Evolutionary conservation across 495 filamentous ascomycete genomes (phyloP).

Genomic region (Aspergillus egyptiacus): DNA sequence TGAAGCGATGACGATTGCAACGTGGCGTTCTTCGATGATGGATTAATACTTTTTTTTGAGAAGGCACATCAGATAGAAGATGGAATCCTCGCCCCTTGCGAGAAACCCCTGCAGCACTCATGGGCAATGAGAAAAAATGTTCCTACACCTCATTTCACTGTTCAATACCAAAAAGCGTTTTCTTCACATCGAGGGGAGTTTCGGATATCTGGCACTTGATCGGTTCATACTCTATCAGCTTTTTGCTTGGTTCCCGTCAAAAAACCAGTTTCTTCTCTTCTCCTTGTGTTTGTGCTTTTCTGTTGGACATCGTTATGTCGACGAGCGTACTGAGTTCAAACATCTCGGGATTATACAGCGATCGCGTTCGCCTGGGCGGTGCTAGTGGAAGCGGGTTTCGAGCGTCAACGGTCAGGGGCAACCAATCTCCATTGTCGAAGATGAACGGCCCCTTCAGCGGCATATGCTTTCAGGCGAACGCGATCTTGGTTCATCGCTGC

Average conservation of each 20-base stretch:
- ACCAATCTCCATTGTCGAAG: conserved; percentile 14
- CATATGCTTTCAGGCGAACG: conserved; percentile 12
- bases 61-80: conserved; percentile 65
- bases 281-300: conserved; percentile 20
- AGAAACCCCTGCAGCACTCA: conserved; percentile 35
- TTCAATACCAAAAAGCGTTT: conserved; percentile 23
- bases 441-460: conserved; percentile 11
- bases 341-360: conserved; percentile 17
- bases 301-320: conserved; percentile 6
- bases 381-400: conserved; percentile 13
- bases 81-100: conserved; percentile 49
- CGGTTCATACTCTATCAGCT: conserved; percentile 33
- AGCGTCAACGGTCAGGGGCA: conserved; percentile 10
- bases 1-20: conserved; percentile 37
- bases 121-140: conserved; percentile 26
- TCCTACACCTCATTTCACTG: conserved; percentile 13
- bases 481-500: conserved; percentile 1
- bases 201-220: conserved; percentile 77
- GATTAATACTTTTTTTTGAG: conserved; percentile 46
- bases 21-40: conserved; percentile 44
- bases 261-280: conserved; percentile 19
- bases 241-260: conserved; percentile 35
- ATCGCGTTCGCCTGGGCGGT: conserved; percentile 22
- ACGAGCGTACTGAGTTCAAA: conserved; percentile 13
- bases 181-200: conserved; percentile 56